These are phyloP conservation scores for Dictyostelium capitatum DNA, from an alignment of 78 protist species.

Conservation along the genomic window DNA sequence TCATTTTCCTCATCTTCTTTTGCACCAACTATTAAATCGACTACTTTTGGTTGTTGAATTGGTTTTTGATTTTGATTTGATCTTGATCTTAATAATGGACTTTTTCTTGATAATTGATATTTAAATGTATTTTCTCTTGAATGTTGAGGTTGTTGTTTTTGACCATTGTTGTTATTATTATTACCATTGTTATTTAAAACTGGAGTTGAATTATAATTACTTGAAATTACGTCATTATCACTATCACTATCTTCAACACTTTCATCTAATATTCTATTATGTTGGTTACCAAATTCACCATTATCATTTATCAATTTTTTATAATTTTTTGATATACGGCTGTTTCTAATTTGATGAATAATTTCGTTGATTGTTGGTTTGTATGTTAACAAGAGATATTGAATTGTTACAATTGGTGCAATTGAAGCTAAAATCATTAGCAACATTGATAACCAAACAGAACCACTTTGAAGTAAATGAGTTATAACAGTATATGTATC, in stretches of 20 bases:
- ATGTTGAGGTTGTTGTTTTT: not conserved
- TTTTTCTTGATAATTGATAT: not conserved
- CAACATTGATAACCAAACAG: constrained; percentile 40
- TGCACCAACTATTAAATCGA: not conserved
- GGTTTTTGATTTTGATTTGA: not conserved
- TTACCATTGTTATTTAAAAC: not conserved
- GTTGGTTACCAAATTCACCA: not conserved
- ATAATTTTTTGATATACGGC: not conserved
- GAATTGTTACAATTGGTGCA: constrained; percentile 30
- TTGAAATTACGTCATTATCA: not conserved
- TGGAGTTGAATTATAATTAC: not conserved
- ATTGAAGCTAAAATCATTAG: constrained; percentile 25
- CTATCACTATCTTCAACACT: not conserved
- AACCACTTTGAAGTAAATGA: not conserved
- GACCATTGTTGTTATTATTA: not conserved
- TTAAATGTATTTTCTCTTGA: not conserved
- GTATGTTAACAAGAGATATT: constrained; percentile 14
- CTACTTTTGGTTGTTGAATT: not conserved
- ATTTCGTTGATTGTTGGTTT: constrained; percentile 53
- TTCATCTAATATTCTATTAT: not conserved
- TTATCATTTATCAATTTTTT: not conserved
- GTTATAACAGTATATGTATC: constrained; percentile 30
- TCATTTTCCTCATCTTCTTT: constrained; percentile 29
- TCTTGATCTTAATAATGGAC: constrained; percentile 10
- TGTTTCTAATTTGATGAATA: constrained; percentile 52